Conservation (phyloP, 176 grass and related monocot genomes). For the Cocos nucifera region DNA sequence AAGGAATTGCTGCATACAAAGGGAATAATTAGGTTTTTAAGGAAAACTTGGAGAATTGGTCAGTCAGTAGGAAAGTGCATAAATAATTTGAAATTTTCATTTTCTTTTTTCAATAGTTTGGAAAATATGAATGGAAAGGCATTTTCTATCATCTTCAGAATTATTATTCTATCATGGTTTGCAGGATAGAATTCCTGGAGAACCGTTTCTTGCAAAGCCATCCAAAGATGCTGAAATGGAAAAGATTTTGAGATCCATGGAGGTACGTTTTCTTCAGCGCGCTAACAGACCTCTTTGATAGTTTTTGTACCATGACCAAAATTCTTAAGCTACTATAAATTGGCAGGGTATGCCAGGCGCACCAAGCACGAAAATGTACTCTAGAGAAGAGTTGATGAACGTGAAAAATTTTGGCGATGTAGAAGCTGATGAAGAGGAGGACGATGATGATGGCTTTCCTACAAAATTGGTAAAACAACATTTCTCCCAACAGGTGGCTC, state of each 20-base stretch:
- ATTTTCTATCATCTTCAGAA: no score
- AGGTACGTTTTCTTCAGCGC: constrained; percentile 30
- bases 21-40: no score
- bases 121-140: no score
- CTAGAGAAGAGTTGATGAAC: constrained; percentile 83
- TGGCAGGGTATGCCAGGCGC: constrained; percentile 75
- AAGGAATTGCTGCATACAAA: no score
- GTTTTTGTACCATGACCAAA: neutral
- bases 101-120: no score
- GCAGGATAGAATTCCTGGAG: constrained; percentile 75
- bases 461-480: constrained; percentile 55
- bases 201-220: constrained; percentile 71
- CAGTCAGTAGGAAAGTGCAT: no score
- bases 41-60: no score
- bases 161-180: neutral
- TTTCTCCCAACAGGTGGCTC: neutral
- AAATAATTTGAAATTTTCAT: no score
- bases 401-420: constrained; percentile 60
- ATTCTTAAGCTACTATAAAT: constrained; percentile 7
- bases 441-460: constrained; percentile 41
- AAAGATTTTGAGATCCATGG: constrained; percentile 78
- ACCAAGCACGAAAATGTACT: constrained; percentile 97
- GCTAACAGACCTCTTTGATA: no score
- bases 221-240: constrained; percentile 94
- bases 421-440: constrained; percentile 51